Percentiles rank a stretch among this genome's conserved stretches.
These are phyloP conservation scores for Puccinia horiana DNA, from an alignment of 1,284 basidiomycete species.

Conservation along the genomic window DNA sequence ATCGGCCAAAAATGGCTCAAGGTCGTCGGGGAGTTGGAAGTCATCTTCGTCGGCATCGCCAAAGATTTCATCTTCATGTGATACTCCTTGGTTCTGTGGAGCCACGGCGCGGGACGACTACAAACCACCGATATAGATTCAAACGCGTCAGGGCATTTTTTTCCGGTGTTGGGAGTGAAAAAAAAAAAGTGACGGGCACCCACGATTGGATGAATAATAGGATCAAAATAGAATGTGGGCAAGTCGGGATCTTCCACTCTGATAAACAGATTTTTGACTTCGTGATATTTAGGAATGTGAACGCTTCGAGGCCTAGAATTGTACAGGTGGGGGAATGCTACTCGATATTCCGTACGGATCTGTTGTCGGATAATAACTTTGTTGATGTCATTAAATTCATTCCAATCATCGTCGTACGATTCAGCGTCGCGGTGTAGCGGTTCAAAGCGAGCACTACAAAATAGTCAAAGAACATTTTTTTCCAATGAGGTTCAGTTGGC, in stretches of 20 bases:
- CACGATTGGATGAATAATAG: constrained; percentile 75
- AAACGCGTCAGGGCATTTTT: constrained; percentile 3
- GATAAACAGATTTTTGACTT: constrained; percentile 96
- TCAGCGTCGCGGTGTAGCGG: constrained; percentile 79
- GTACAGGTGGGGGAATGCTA: constrained; percentile 98
- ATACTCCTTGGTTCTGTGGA: constrained; percentile 77
- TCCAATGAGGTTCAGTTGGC: not conserved
- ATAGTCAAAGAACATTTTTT: constrained; percentile 61
- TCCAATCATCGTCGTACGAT: constrained; percentile 98
- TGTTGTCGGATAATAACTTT: constrained; percentile 99
- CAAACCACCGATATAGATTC: constrained; percentile 48
- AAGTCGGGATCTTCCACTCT: constrained; percentile 98
- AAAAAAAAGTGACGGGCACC: constrained; percentile 52
- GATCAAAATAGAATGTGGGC: constrained; percentile 99
- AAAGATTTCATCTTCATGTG: constrained; percentile 89
- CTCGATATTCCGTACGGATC: constrained; percentile 98
- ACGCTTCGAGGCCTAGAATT: constrained; percentile 97
- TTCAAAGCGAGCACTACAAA: constrained; percentile 52
- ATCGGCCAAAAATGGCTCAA: constrained; percentile 80
- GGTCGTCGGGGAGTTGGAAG: constrained; percentile 79
- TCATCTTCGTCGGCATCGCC: constrained; percentile 78
- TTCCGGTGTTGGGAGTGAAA: constrained; percentile 53
- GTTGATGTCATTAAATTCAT: constrained; percentile 99
- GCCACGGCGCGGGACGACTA: constrained; percentile 82
- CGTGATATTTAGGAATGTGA: constrained; percentile 82